Conservation (phyloP, 495 filamentous ascomycete genomes). For the Immersiella caudata region DNA sequence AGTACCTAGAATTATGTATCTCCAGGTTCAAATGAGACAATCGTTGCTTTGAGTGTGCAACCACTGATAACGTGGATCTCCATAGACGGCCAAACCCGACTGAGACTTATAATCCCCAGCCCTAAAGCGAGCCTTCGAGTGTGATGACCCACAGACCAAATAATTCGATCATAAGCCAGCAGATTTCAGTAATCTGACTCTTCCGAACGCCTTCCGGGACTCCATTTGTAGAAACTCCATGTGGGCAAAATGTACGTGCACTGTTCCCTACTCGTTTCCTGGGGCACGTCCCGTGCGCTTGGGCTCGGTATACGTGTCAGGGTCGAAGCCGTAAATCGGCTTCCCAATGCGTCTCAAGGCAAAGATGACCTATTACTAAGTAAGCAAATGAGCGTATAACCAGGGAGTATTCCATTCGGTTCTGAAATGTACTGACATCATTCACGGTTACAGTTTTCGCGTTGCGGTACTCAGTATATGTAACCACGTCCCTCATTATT, state of each 20-base stretch:
- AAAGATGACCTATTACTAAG: slow-evolving; percentile 59
- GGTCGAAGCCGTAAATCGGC: slow-evolving; percentile 57
- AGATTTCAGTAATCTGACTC: too few relatives aligned
- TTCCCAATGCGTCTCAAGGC: slow-evolving; percentile 53
- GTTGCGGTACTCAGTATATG: slow-evolving; percentile 54
- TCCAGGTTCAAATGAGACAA: too few relatives aligned
- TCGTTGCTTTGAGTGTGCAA: too few relatives aligned
- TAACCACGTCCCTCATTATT: slow-evolving; percentile 57
- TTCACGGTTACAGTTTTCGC: slow-evolving; percentile 64
- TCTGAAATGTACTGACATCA: slow-evolving; percentile 53
- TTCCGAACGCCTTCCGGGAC: too few relatives aligned
- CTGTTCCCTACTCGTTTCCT: background rate
- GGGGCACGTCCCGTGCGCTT: background rate
- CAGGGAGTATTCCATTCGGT: background rate
- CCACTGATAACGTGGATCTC: too few relatives aligned
- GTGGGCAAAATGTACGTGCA: background rate
- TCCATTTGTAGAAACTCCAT: too few relatives aligned
- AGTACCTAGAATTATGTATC: too few relatives aligned
- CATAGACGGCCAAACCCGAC: too few relatives aligned
- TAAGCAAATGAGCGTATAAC: background rate
- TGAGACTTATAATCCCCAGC: too few relatives aligned
- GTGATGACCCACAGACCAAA: too few relatives aligned
- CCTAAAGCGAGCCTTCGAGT: too few relatives aligned
- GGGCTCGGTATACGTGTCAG: slow-evolving; percentile 24
- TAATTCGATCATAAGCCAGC: too few relatives aligned